Conservation (phyloP, 176 grass and related monocot genomes). For the Elaeis guineensis region DNA sequence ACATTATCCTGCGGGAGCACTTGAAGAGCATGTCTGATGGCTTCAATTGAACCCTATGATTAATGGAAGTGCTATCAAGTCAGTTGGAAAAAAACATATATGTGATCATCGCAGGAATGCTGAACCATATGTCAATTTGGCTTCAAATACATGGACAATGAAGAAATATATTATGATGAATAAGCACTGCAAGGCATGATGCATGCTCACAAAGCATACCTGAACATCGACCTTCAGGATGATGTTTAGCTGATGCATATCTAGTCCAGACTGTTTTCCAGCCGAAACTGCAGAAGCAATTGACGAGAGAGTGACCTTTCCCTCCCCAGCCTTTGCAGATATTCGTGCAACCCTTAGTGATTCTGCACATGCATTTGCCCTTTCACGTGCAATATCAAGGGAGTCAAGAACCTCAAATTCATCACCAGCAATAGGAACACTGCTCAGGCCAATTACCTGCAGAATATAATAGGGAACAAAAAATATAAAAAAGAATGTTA, state of each 20-base stretch:
- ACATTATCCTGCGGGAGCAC: constrained; percentile 82
- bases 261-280: constrained; percentile 55
- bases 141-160: no score
- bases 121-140: no score
- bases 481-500: not conserved
- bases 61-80: not conserved
- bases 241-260: constrained; percentile 85
- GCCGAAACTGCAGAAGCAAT: constrained; percentile 69
- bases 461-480: not conserved
- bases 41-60: constrained; percentile 85
- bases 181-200: constrained; percentile 4
- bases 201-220: constrained; percentile 25
- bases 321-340: constrained; percentile 73
- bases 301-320: constrained; percentile 73
- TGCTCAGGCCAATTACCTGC: constrained; percentile 81
- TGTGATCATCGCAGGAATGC: no score
- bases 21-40: constrained; percentile 77
- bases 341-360: constrained; percentile 56
- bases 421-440: constrained; percentile 84
- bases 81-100: not conserved
- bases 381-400: constrained; percentile 56
- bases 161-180: not conserved
- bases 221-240: constrained; percentile 98
- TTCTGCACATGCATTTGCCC: constrained; percentile 46
- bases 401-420: constrained; percentile 69